phyloP scores from a whole-genome alignment of 208 protist genomes.

The Leishmania major region DNA sequence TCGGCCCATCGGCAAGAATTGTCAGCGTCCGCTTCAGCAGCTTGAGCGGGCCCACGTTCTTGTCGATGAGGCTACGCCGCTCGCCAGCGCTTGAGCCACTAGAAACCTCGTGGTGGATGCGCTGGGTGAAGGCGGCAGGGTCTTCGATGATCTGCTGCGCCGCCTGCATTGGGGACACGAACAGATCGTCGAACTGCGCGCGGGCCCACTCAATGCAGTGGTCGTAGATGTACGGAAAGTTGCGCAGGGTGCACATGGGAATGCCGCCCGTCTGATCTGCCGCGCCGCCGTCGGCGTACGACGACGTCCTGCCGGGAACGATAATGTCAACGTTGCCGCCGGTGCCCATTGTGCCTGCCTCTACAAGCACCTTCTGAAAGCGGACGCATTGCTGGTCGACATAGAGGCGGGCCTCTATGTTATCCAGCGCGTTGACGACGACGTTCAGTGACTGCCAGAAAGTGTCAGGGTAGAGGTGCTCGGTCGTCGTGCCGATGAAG shows the following conservation, averaged over 20 bases:
- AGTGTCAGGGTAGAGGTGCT: constrained; percentile 94
- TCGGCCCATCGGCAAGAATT: constrained; percentile 55
- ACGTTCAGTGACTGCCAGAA: constrained; percentile 97
- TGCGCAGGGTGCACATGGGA: constrained; percentile 99
- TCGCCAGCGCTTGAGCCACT: constrained; percentile 69
- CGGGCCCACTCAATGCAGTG: constrained; percentile 98
- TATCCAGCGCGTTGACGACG: constrained; percentile 99
- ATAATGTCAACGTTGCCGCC: constrained; percentile 99
- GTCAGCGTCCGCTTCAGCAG: constrained; percentile 53
- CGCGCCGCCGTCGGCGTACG: constrained; percentile 96
- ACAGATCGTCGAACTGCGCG: constrained; percentile 93
- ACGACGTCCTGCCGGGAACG: constrained; percentile 97
- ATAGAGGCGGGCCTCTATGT: constrained; percentile 97
- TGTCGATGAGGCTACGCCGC: constrained; percentile 77
- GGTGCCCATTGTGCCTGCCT: constrained; percentile 99
- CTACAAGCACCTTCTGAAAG: constrained; percentile 98
- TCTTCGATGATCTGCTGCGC: constrained; percentile 86
- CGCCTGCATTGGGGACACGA: constrained; percentile 84
- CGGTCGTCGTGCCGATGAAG: constrained; percentile 95
- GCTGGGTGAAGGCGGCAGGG: constrained; percentile 61
- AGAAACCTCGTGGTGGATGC: constrained; percentile 67
- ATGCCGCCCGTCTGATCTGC: constrained; percentile 97
- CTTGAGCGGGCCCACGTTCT: constrained; percentile 67
- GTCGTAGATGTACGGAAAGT: constrained; percentile 99
- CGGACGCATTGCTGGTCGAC: constrained; percentile 96